Evolutionary conservation across 306 rosid genomes (phyloP).

Genomic region (Amphicarpaea edgeworthii): DNA sequence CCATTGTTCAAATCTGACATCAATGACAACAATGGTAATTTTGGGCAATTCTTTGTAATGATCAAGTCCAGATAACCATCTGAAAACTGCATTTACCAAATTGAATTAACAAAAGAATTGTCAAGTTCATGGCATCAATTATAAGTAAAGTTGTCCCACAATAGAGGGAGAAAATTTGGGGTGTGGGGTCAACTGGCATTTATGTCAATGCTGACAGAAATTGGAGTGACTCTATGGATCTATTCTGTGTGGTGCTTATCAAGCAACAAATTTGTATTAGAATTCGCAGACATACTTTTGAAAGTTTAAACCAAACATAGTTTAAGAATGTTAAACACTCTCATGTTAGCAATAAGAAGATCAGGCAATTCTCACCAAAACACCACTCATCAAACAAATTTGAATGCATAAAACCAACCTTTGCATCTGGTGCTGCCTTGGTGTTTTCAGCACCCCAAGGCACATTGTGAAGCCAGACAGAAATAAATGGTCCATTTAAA

Average conservation of each 20-base stretch:
- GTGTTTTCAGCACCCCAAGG: slow-evolving; percentile 78
- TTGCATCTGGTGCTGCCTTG: slow-evolving; percentile 83
- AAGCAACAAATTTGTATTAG: no score
- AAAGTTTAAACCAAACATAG: no score
- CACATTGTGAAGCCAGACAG: slow-evolving; percentile 85
- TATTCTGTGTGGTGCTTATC: neutral
- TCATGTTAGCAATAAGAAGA: neutral
- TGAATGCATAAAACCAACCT: slow-evolving; percentile 55
- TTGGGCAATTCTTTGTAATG: slow-evolving; percentile 59
- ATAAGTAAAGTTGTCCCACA: neutral
- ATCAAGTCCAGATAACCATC: slow-evolving; percentile 81
- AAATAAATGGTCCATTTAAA: slow-evolving; percentile 73
- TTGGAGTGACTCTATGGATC: neutral
- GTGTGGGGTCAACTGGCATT: slow-evolving; percentile 3
- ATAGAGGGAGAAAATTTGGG: neutral
- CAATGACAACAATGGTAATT: slow-evolving; percentile 59
- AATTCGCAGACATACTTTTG: no score
- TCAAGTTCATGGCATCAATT: slow-evolving; percentile 15
- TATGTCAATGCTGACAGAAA: neutral
- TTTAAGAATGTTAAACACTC: no score
- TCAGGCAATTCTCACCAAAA: neutral
- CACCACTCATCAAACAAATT: neutral
- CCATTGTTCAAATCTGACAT: slow-evolving; percentile 62
- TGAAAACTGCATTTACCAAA: slow-evolving; percentile 66
- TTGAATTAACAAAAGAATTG: slow-evolving; percentile 22